These are phyloP conservation scores for Corniculantispora saksenae DNA, from an alignment of 2,329 filamentous ascomycete species.

Conservation along the genomic window DNA sequence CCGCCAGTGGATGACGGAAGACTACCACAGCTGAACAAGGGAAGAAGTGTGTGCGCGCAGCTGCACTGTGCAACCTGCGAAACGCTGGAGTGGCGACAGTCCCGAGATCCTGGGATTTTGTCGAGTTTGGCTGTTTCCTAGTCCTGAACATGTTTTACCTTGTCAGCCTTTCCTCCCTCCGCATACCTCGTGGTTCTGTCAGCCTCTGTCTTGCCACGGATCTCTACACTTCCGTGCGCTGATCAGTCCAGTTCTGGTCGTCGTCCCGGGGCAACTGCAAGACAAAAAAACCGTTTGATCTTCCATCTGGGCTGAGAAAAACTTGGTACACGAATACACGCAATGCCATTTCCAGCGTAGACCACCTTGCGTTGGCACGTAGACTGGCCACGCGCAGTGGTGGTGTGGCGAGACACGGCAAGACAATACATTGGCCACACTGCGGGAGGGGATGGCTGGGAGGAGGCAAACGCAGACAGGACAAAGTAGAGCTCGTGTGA, in stretches of 20 bases:
- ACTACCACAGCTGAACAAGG: background rate
- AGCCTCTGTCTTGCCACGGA: conserved; percentile 4
- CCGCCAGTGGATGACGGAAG: background rate
- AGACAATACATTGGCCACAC: conserved; percentile 8
- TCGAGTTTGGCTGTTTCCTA: background rate
- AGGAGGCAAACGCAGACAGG: background rate
- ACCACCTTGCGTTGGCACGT: background rate
- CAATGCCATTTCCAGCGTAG: too few species aligned
- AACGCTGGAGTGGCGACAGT: background rate
- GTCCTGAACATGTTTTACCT: background rate
- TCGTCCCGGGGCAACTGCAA: background rate
- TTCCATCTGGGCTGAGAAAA: too few species aligned
- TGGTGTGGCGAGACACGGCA: conserved; percentile 10
- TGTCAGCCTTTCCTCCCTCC: background rate
- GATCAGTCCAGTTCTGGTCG: background rate
- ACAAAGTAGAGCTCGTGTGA: background rate
- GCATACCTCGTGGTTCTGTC: conserved; percentile 4
- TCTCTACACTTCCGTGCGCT: background rate
- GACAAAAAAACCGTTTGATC: background rate
- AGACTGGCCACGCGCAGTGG: background rate
- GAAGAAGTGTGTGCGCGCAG: background rate
- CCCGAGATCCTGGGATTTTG: conserved; percentile 4
- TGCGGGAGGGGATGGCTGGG: too few species aligned
- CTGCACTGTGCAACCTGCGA: background rate
- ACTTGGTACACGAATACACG: too few species aligned